A percentile compares a stretch with the other conserved stretches of the same genome.
These are phyloP conservation scores for Leccinum griseonigrum DNA, from an alignment of 1,284 basidiomycete species.

Conservation along the genomic window DNA sequence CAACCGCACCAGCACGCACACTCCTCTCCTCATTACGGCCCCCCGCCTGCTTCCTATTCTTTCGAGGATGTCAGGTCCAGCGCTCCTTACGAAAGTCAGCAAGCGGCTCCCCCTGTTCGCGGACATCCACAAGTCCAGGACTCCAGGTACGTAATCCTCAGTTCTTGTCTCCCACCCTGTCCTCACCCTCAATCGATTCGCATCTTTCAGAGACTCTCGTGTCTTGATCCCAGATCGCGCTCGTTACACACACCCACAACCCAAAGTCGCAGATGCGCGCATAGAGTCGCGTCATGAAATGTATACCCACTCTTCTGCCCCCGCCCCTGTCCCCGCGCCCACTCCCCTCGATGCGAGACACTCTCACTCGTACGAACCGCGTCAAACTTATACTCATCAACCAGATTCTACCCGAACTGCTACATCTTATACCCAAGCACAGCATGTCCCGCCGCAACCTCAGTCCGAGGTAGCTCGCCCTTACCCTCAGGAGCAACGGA, in stretches of 20 bases:
- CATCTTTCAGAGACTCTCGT: constrained; percentile 24
- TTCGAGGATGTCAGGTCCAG: constrained; percentile 23
- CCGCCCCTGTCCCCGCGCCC: constrained; percentile 16
- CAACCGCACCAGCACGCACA: constrained; percentile 21
- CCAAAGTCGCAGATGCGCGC: constrained; percentile 23
- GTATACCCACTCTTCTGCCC: constrained; percentile 21
- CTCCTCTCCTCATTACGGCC: constrained; percentile 24
- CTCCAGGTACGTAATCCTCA: constrained; percentile 23
- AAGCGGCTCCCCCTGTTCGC: constrained; percentile 13
- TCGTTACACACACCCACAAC: constrained; percentile 22
- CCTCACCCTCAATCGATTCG: constrained; percentile 11
- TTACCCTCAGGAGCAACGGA: constrained; percentile 22
- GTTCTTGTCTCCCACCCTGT: neutral
- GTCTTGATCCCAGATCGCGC: constrained; percentile 23
- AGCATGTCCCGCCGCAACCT: constrained; percentile 17
- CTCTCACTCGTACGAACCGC: constrained; percentile 24
- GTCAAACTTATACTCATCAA: constrained; percentile 22
- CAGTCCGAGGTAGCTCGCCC: constrained; percentile 21
- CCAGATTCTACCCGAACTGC: constrained; percentile 22
- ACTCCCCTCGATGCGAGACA: constrained; percentile 23
- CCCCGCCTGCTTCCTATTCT: constrained; percentile 22
- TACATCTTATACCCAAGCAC: constrained; percentile 22
- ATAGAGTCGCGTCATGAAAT: constrained; percentile 30
- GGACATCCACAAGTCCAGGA: constrained; percentile 24
- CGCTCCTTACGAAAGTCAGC: constrained; percentile 21